Evolutionary conservation across 2,329 filamentous ascomycete species (phyloP), one percentile per base, ranked within the genome.

Genomic region (Alternaria angustiovoidea): DNA sequence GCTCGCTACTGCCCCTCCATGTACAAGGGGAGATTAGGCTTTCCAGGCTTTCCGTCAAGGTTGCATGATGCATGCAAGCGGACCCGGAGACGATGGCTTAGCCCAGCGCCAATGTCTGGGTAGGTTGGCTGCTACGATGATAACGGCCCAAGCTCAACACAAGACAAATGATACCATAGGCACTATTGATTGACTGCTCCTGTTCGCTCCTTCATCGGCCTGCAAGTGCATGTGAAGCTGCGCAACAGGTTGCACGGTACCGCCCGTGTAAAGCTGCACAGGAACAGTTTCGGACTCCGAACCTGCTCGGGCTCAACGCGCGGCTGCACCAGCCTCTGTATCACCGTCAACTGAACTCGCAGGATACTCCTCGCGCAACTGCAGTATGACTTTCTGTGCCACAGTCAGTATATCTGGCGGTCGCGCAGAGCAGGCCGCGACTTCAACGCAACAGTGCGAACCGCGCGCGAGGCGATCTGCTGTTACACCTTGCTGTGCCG

Each of bases 381-480:
- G 79, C 46, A 79, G 77, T 63, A 84, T 81, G 28, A 83, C 80
- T 68, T 80, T 82, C 82, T 84, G 57, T 55, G 57, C 30, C 49
- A 56, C 47, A 44, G 28, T 60, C 51, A 64, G 54, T 52, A 61
- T 62, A 39, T 51, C 49, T 64, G 59, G 54, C 20, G 53, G 28
- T 26, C 16, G n/a, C 22, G 30, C 16, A 26, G 26, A 58, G 41
- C 28, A 16, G 16, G 5, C 12, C 32, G 11, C 41, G 9, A 24
- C 28, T 51, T 16, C 26, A 22, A 20, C 7, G 38, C 30, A 44
- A 36, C 34, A 54, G 28, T 34, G 34, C 42, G 51, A 57, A 59
- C 61, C 62, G 62, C 60, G 66, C 57, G 62, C 56, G 59, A 54
- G 49, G 52, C 36, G 52, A 55, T 51, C 30, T 58, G 51, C 30